phyloP scores from a whole-genome alignment of 257 asterid genomes.

The Solanum megistacrolobum region DNA sequence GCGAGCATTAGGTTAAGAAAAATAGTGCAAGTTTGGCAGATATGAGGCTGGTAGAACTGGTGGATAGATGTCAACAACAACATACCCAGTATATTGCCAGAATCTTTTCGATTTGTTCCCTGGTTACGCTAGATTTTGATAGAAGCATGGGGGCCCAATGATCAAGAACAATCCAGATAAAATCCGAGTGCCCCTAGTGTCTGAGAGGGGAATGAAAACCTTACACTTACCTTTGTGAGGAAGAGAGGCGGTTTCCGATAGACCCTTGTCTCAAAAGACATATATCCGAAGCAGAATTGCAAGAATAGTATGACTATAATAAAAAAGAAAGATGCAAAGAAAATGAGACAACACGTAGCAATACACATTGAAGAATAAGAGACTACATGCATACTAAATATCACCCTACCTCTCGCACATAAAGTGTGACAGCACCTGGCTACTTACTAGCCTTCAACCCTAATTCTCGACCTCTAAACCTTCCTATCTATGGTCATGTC shows the following conservation, averaged over 20 bases:
- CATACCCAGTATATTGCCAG: background rate
- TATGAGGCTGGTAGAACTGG: background rate
- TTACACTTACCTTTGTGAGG: background rate
- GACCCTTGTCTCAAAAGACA: background rate
- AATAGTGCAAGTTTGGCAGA: background rate
- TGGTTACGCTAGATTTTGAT: too few species aligned
- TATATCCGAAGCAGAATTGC: background rate
- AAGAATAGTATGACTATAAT: background rate
- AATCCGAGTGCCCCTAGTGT: too few species aligned
- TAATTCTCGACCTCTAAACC: background rate
- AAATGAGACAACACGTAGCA: background rate
- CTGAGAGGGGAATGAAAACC: too few species aligned
- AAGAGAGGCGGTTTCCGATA: background rate
- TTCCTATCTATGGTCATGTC: background rate
- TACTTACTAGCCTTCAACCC: background rate
- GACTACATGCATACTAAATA: background rate
- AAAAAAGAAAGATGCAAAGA: background rate
- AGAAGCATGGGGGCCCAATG: rapidly evolving
- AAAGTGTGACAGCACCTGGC: background rate
- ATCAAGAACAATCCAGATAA: too few species aligned
- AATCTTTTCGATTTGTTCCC: background rate
- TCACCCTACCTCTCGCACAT: background rate
- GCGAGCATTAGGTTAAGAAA: background rate
- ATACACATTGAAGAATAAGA: background rate
- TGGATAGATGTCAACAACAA: background rate